Conservation (phyloP, 441 rosid species). For the Pelargonium cotyledonis region DNA sequence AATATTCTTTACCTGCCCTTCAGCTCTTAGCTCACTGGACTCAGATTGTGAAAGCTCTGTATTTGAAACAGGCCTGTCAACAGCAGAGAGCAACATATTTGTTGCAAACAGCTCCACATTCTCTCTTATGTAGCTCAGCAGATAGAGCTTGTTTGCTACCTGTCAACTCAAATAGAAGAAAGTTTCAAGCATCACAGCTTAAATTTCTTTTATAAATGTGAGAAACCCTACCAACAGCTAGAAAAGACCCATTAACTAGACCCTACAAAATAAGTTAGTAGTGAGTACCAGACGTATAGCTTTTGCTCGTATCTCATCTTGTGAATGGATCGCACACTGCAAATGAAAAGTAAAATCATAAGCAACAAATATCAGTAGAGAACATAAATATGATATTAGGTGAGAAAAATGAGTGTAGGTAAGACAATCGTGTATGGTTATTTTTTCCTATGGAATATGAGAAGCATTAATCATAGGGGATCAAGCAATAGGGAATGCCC, state of each 20-base stretch:
- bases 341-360: constrained; percentile 17
- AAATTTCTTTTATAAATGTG: not conserved
- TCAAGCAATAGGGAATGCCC: not conserved
- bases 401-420: not conserved
- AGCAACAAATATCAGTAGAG: not conserved
- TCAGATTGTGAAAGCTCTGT: constrained; percentile 40
- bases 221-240: constrained; percentile 10
- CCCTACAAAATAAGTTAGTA: constrained; percentile 14
- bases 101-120: constrained; percentile 86
- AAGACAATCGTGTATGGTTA: not conserved
- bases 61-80: constrained; percentile 45
- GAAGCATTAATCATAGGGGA: not conserved
- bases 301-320: constrained; percentile 91
- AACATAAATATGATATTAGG: not conserved
- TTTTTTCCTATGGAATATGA: not conserved
- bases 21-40: constrained; percentile 38
- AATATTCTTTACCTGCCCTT: constrained; percentile 50
- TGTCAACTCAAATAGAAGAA: constrained; percentile 33
- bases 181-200: constrained; percentile 1
- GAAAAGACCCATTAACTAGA: constrained; percentile 7
- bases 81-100: constrained; percentile 66
- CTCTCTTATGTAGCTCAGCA: constrained; percentile 59
- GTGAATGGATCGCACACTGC: constrained; percentile 97
- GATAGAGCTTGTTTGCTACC: constrained; percentile 98
- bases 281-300: constrained; percentile 86